A percentile compares a stretch with the other conserved stretches of the same genome.
Evolutionary conservation across 2,329 filamentous ascomycete species (phyloP).

Genomic region (Rhytidhysteron rufulum): DNA sequence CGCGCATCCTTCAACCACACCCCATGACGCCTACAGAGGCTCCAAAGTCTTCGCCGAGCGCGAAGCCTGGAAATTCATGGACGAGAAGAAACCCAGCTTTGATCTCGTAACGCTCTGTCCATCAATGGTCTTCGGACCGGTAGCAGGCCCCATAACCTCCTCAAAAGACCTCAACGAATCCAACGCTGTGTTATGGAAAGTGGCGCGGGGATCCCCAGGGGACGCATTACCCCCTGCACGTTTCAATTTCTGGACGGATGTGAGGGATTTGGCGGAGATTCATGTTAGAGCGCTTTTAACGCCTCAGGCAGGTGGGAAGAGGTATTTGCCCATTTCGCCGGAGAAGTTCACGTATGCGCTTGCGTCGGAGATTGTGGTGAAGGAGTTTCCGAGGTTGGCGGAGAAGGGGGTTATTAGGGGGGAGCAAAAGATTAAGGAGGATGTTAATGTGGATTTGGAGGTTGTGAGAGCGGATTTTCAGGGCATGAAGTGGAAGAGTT

Average conservation of each 20-base stretch:
- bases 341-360: constrained; percentile 47
- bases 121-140: constrained; percentile 24
- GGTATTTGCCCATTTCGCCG: constrained; percentile 40
- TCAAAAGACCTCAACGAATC: constrained; percentile 18
- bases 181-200: constrained; percentile 18
- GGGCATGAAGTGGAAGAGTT: constrained; percentile 34
- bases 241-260: constrained; percentile 47
- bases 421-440: constrained; percentile 31
- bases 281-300: constrained; percentile 43
- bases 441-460: constrained; percentile 42
- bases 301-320: constrained; percentile 34
- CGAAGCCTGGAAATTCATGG: constrained; percentile 20
- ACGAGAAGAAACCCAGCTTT: constrained; percentile 17
- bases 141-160: constrained; percentile 10
- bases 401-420: constrained; percentile 31
- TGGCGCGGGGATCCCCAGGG: constrained; percentile 26
- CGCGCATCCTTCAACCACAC: constrained; percentile 8
- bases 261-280: constrained; percentile 43
- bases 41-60: constrained; percentile 24
- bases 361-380: constrained; percentile 42
- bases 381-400: constrained; percentile 38
- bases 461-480: constrained; percentile 40
- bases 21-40: constrained; percentile 17
- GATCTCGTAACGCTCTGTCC: constrained; percentile 22
- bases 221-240: constrained; percentile 35